Percentiles rank a stretch among this genome's conserved stretches.
Conservation (phyloP, 108 stramenopile genomes). For the Nitzschia inconspicua region DNA sequence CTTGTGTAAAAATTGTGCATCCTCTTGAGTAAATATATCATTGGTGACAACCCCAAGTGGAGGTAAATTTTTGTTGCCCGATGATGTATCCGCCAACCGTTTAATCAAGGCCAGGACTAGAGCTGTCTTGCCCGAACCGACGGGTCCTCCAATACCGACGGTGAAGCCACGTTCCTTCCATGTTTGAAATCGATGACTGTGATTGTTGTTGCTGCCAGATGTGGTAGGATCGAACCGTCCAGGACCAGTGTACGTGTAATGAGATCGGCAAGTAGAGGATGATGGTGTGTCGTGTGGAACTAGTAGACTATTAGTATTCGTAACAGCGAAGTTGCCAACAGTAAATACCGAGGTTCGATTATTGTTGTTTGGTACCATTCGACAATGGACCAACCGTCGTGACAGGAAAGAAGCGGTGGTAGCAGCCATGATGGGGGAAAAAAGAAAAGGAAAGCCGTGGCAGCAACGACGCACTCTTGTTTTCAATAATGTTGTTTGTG, state of each 20-base stretch:
- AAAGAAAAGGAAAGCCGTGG: no score
- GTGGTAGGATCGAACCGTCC: conserved; percentile 18
- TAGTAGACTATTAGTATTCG: no score
- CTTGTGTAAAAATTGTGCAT: conserved; percentile 91
- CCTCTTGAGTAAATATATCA: conserved; percentile 98
- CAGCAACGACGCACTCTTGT: no score
- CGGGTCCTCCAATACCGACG: conserved; percentile 93
- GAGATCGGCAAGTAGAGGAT: conserved; percentile 8
- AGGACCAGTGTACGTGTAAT: conserved; percentile 35
- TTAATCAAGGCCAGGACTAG: conserved; percentile 76
- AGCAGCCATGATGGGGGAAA: no score
- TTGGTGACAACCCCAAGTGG: conserved; percentile 89
- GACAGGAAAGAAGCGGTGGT: no score
- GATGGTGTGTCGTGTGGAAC: no score
- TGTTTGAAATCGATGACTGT: conserved; percentile 12
- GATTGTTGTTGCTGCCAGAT: neutral
- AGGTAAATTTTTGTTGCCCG: neutral
- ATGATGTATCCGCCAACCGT: conserved; percentile 44
- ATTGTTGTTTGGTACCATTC: no score
- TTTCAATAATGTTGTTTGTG: no score
- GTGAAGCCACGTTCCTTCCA: conserved; percentile 80
- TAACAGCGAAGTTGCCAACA: no score
- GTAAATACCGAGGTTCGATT: no score
- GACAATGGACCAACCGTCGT: no score
- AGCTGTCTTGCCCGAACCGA: conserved; percentile 88